Base-by-base conservation (phyloP, 352 stramenopile species). In the Phytopythium boreale region DNA sequence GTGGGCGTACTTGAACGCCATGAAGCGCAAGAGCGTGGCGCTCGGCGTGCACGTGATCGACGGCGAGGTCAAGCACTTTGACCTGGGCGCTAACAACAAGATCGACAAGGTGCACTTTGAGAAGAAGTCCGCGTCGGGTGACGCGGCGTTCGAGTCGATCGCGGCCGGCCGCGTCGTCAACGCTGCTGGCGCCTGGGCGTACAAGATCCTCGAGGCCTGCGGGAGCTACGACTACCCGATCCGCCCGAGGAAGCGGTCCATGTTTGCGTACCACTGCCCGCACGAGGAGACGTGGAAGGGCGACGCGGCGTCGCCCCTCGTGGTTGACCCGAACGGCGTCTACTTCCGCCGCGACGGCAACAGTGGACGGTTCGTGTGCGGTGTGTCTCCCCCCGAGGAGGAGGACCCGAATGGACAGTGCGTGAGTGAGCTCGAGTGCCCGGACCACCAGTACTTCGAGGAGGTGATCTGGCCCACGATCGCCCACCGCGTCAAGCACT, bases 381-480 rank as follows among this genome's bases (percentile, higher is more conserved):
- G 87, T 0, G 78, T 84, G 31, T 93, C 84, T 20, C 87, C 84
- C 22, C 67, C 80, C 0, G 66, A 76, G 27, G 72, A 79, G 6
- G 64, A 90, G 52, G 87, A 95, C 68, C 72, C 74, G 11, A 78
- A 95, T 51, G 82, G 84, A 34, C 58, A 75, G 34, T 87, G 75
- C 7, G 74, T 75, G 15, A 79, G 87, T n/a, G 87, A 95, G 59
- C 71, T 92, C 5, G 71, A 91, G 43, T 79, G 68, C 49, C 83
- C 85, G 1, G 82, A 93, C 27, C 74, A 95, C 65, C 62, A 79
- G 4, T 65, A 89, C 43, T 95, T 93, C 46, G 84, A 92, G 50
- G 74, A 91, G 49, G 59, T 88, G 22, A 87, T 93, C 62, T 95
- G 87, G 87, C 87, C 87, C 19, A 91, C 83, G 19, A 90, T 95